Base-by-base conservation (phyloP, 345 rosid genomes). In the Kandelia obovata region DNA sequence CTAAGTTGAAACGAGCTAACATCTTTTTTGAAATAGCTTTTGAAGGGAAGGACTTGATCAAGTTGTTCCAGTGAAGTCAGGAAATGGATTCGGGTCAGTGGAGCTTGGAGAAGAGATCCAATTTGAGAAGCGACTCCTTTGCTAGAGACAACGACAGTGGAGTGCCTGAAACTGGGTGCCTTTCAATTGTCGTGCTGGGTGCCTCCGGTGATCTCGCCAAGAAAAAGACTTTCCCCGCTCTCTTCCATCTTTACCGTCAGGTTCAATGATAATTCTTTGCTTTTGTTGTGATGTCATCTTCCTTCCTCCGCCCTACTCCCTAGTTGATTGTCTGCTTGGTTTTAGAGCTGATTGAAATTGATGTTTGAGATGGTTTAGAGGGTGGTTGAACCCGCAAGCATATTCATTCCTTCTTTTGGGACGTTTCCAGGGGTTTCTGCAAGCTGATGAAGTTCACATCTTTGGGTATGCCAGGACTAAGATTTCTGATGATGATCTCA, bases 181-280 rank as follows among this genome's bases (percentile, higher is more conserved):
- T 95, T 66, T 90, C 98, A 11, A 81, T 92, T 73, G 66, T 88
- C 43, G 96, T 92, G 66, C 91, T 92, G 32, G 98, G 98, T 75
- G 98, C 98, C 66, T 90, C 96, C 74, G 96, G 98, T 79, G 98
- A 92, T 87, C 95, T 92, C 68, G 98, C 98, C 61, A 92, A 90
- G 88, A 92, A 92, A 85, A 92, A 92, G 85, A 92, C 98, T 70
- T 92, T 92, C 71, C 96, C 98, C 20, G 98, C 98, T 19, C 95
- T 92, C 37, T 92, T 86, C 86, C 72, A 90, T 78, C 95, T 92
- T 53, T 90, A 82, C 65, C 88, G 91, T 26, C 94, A 87, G 96
- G 99, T 95, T 71, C 15, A 47, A 19, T 49, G 32, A 57, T 61
- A 52, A 20, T 32, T 34, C 1, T 60, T 20, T 47, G 58, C 49